phyloP scores from a whole-genome alignment of 1,284 basidiomycete genomes.

The Papiliotrema nemorosa region DNA sequence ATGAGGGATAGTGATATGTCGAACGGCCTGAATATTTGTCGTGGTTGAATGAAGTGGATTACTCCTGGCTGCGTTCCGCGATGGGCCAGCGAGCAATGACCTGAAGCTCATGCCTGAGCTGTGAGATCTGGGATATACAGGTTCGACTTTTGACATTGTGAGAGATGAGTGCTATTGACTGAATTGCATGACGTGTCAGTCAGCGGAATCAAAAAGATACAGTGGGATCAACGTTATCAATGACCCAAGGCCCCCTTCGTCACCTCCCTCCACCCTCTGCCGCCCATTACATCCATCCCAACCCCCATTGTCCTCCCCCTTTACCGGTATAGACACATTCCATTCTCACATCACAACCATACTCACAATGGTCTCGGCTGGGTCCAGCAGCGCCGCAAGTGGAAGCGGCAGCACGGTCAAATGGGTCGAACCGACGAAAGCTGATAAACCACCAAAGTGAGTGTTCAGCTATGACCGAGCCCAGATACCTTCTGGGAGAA shows the following conservation, averaged over 20 bases:
- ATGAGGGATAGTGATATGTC: constrained; percentile 5
- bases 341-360: background rate
- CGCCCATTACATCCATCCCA: background rate
- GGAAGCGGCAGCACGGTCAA: background rate
- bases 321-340: background rate
- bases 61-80: background rate
- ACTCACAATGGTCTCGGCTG: background rate
- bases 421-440: constrained; percentile 5
- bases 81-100: constrained; percentile 3
- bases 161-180: no score
- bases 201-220: no score
- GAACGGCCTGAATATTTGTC: background rate
- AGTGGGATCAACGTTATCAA: constrained; percentile 1
- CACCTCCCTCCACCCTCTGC: background rate
- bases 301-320: background rate
- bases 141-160: background rate
- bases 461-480: background rate
- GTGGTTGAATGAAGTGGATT: no score
- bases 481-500: no score
- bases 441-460: constrained; percentile 9
- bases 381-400: background rate
- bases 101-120: constrained; percentile 1
- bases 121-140: background rate
- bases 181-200: constrained; percentile 3
- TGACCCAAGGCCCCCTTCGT: background rate